Base-by-base conservation (phyloP, 257 asterid species). In the Rubia yunnanensis region DNA sequence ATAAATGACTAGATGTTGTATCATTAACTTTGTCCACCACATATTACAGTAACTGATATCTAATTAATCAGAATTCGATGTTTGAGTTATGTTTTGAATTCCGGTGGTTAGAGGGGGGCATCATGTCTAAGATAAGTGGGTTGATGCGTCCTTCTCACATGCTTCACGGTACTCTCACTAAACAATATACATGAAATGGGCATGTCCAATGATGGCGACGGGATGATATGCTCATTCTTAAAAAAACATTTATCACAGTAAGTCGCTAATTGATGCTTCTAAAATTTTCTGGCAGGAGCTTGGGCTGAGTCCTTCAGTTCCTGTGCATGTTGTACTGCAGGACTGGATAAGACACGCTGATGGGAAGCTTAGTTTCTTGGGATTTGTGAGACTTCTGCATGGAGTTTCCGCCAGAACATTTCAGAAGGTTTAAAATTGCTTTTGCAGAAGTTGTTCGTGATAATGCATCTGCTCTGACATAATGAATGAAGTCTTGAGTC, bases 281-380 rank as follows among this genome's bases (percentile, higher is more conserved):
- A 17, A 50, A 20, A 8, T 44, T 30, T 66, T 5, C 30, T 27
- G 38, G 27, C 81, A 91, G 98, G 98, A 91, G 82, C 95, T 91
- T 11, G 96, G 96, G 39, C 86, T 91, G 1, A 70, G 87, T 70
- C 94, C 96, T 27, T 91, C 98, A 3, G 94, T 91, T 52, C 95
- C 98, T 0, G 87, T 91, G 72, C 96, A 91, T 44, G 96, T 88
- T 72, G 95, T 91, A 31, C 92, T 91, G 34, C 89, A 91, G 71
- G 98, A 91, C 68, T 91, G 98, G 98, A 86, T 91, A 67, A 72
- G 98, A 65, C 98, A 86, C 54, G 78, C 92, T 0, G 98, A 91
- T 1, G 98, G 98, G 62, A 91, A 91, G 79, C 96, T 91, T 66
- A 91, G 98, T 79, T 88, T 91, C 83, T 76, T 88, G 78, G 98